Evolutionary conservation across 164 flowering plant genomes (phyloP), one percentile per base, ranked within the genome.

Genomic region (Magnolia officinalis): DNA sequence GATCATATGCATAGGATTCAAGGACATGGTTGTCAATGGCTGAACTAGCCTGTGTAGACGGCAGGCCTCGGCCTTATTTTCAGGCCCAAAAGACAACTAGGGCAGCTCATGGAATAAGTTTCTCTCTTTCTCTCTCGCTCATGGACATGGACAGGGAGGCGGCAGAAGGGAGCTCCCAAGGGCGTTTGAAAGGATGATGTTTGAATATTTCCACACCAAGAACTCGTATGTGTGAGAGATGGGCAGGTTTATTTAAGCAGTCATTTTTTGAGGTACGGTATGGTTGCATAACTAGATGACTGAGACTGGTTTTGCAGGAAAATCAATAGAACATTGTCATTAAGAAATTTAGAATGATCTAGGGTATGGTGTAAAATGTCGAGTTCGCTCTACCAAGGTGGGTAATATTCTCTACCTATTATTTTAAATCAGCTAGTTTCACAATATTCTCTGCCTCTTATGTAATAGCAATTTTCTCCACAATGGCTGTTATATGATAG

Each of bases 91-190:
- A 37, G 45, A 37, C 45, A 37, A 24, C 29, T 5, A 65, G 37
- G 21, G 68, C 37, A 9, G 68, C 68, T 10, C 68, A 24, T 65
- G 68, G 68, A 21, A 65, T 65, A 29, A 8, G 68, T 16, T 65
- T 65, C 68, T 65, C 29, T 65, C 71, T 65, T 10, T 65, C 51
- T 1, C 49, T 13, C 11, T 31, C 71, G 14, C 71, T 68, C 55
- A 37, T 68, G 29, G n/a, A 18, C 31, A 29, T 63, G 75, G 64
- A 72, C 79, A 77, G 79, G 65, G 64, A 72, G 71, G 20, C 75
- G 79, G 2, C 51, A 72, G 37, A 77, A 77, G 71, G 55, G 75
- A 66, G 64, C 21, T 77, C 23, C 79, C 8, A 37, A 58, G 2
- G 51, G 26, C 16, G 21, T 66, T 24, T 77, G 74, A 72, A 74